Evolutionary conservation across 2,329 filamentous ascomycete genomes (phyloP).

Genomic region (Grosmannia clavigera): DNA sequence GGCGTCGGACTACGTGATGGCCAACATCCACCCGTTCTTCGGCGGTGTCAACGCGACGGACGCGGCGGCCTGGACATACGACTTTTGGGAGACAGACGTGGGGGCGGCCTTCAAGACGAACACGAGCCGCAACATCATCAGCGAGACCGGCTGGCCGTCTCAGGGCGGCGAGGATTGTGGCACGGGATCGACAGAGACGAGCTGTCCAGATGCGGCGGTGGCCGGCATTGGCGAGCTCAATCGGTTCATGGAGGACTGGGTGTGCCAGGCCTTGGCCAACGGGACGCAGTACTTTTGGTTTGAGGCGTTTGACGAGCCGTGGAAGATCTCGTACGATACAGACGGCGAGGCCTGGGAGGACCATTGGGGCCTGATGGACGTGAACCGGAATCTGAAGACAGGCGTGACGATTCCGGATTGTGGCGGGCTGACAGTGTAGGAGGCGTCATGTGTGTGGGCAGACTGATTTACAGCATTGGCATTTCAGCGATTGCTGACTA

Average conservation of each 20-base stretch:
- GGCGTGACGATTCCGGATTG: constrained; percentile 83
- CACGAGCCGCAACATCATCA: constrained; percentile 61
- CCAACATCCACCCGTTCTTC: constrained; percentile 95
- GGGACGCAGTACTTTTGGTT: constrained; percentile 97
- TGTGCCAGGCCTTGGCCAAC: constrained; percentile 68
- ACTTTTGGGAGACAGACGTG: constrained; percentile 67
- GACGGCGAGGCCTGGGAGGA: constrained; percentile 73
- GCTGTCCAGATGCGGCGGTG: constrained; percentile 55
- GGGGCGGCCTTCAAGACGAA: constrained; percentile 51
- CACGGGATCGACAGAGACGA: constrained; percentile 24
- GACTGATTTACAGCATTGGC: no score
- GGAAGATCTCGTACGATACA: constrained; percentile 69
- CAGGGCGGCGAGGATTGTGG: constrained; percentile 72
- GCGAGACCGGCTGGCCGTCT: constrained; percentile 85
- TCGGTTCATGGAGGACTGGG: constrained; percentile 72
- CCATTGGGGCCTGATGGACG: constrained; percentile 87
- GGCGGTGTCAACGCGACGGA: constrained; percentile 56
- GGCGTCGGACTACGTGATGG: constrained; percentile 80
- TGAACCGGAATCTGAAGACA: constrained; percentile 68
- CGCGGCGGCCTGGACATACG: constrained; percentile 69
- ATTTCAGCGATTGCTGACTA: no score
- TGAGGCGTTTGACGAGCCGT: constrained; percentile 91
- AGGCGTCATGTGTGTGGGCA: no score
- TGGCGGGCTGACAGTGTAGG: constrained; percentile 53
- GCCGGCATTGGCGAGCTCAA: constrained; percentile 76